Percentiles rank a stretch among this genome's conserved stretches.
phyloP scores from a whole-genome alignment of 2,329 filamentous ascomycete species.

The Biscogniauxia sp. region DNA sequence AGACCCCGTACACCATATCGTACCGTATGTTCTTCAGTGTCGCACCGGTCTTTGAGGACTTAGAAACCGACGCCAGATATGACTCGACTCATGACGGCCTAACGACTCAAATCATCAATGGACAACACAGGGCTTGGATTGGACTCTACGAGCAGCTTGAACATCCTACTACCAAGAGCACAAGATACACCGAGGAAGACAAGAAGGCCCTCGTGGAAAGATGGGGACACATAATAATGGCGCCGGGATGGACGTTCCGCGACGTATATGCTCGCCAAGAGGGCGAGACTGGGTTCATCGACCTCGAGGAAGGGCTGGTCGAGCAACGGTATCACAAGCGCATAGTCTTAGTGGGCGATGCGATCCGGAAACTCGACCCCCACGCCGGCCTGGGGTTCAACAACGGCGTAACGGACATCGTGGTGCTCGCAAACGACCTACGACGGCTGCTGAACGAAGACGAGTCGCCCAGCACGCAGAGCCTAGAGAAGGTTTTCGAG shows the following conservation, averaged over 20 bases:
- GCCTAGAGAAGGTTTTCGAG: slow-evolving; percentile 16
- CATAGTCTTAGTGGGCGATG: slow-evolving; percentile 34
- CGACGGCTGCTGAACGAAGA: slow-evolving; percentile 14
- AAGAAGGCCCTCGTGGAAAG: slow-evolving; percentile 22
- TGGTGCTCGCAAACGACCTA: slow-evolving; percentile 26
- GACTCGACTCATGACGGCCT: slow-evolving; percentile 15
- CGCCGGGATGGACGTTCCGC: slow-evolving; percentile 20
- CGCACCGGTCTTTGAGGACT: slow-evolving; percentile 5
- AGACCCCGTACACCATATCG: slow-evolving; percentile 22
- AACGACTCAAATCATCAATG: slow-evolving; percentile 20
- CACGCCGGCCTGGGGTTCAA: slow-evolving; percentile 34
- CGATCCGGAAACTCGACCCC: slow-evolving; percentile 35
- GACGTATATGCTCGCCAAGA: slow-evolving; percentile 23
- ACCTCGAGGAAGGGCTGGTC: slow-evolving; percentile 34
- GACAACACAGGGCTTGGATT: slow-evolving; percentile 14
- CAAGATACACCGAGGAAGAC: slow-evolving; percentile 29
- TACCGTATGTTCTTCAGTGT: slow-evolving; percentile 18
- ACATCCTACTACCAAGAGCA: slow-evolving; percentile 23
- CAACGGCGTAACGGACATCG: slow-evolving; percentile 27
- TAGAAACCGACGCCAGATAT: slow-evolving; percentile 8
- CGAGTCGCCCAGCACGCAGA: slow-evolving; percentile 12
- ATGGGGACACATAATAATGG: slow-evolving; percentile 27
- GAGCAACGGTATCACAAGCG: slow-evolving; percentile 30
- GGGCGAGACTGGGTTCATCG: slow-evolving; percentile 21
- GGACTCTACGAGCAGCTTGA: slow-evolving; percentile 29